phyloP scores from a whole-genome alignment of 2,329 filamentous ascomycete genomes.

The Capronia coronata region DNA sequence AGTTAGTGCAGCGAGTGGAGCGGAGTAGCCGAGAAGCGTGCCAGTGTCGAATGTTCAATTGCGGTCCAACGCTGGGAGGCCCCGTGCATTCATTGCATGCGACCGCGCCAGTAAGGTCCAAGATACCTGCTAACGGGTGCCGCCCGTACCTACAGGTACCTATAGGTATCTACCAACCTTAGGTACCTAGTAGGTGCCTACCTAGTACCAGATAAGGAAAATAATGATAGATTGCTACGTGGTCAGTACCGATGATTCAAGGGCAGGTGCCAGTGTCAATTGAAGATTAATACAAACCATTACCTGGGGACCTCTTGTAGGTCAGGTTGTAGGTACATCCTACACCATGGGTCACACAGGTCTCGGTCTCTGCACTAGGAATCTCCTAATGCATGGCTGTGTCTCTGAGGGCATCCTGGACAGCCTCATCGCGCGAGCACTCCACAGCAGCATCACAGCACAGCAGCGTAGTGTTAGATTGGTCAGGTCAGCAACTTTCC shows the following conservation, averaged over 20 bases:
- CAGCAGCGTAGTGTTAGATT: neutral
- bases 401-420: neutral
- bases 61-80: neutral
- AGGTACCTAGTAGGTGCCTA: no score
- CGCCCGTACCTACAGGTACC: neutral
- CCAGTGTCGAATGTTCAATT: neutral
- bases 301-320: no score
- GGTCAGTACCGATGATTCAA: no score
- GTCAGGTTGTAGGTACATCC: no score
- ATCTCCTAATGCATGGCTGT: neutral
- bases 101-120: no score
- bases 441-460: no score
- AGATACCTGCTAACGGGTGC: neutral
- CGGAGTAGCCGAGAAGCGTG: constrained; percentile 21
- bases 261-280: no score
- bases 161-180: no score
- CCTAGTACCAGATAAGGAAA: no score
- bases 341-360: neutral
- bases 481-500: neutral
- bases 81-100: no score
- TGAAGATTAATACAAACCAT: no score
- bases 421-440: neutral
- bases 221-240: no score
- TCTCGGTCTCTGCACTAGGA: neutral
- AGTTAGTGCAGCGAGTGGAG: constrained; percentile 12